Evolutionary conservation across 306 rosid species (phyloP), one percentile per base, ranked within the genome.

Genomic region (Vigna hirtella): DNA sequence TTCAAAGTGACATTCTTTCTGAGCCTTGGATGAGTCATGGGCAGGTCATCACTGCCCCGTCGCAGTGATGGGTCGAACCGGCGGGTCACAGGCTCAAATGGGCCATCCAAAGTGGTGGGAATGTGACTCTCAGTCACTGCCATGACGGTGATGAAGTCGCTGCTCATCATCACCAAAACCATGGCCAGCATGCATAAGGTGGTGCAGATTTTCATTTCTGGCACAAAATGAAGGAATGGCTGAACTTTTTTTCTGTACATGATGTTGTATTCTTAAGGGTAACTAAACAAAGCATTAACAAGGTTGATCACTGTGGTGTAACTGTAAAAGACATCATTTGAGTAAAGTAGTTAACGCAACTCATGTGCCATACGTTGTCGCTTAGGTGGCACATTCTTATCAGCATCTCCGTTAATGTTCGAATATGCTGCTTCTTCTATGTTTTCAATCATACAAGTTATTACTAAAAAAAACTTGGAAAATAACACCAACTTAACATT

Each of bases 71-170:
- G 80, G 45, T 90, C 96, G 63, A 94, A 87, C 18, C 88, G 90
- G 18, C 84, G 86, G 15, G 96, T 92, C 66, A 78, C 85, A 0
- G 98, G 98, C 30, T 81, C 28, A 83, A 89, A 94, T 42, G 98
- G 98, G 10, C 98, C 98, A 17, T 94, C 93, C 13, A 92, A 85
- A 53, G 97, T 92, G 32, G 97, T 80, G 78, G 96, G 94, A 50
- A 92, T 92, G 74, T 16, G 83, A 15, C 51, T 66, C 70, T 85
- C 80, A 22, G 82, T 66, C 75, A 76, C 85, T 57, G 81, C 79
- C 53, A 75, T 55, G 71, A n/a, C 49, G 61, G 47, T 63, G n/a
- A 77, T 55, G 66, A 24, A 52, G 55, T 32, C 57, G n/a, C 14
- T 63, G 66, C 22, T 61, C 18, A 45, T 59, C 26, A 80, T 30